Evolutionary conservation across 2,329 filamentous ascomycete species (phyloP).

Genomic region (Boeremia lycopersici): DNA sequence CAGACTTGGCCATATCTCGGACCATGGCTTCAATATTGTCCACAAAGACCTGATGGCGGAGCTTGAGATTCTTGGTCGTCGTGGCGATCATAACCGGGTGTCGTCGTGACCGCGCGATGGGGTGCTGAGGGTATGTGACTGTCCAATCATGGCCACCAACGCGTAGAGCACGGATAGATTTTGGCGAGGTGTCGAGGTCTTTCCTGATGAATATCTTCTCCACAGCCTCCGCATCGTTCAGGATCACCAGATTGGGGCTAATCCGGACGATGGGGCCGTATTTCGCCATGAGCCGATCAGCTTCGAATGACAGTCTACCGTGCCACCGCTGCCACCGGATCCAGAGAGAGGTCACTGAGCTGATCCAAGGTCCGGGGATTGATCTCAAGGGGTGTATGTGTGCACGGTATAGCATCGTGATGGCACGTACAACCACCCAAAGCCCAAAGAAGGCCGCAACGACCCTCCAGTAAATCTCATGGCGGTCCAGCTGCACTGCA

Average conservation of each 20-base stretch:
- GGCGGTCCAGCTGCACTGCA: too few relatives aligned
- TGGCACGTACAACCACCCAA: too few relatives aligned
- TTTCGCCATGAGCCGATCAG: slow-evolving; percentile 25
- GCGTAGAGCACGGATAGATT: slow-evolving; percentile 24
- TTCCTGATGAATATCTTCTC: slow-evolving; percentile 25
- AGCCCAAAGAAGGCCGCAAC: too few relatives aligned
- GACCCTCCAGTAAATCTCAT: too few relatives aligned
- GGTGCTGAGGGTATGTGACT: slow-evolving; percentile 29
- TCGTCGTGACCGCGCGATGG: slow-evolving; percentile 20
- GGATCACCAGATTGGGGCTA: slow-evolving; percentile 24
- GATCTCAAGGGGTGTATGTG: slow-evolving; percentile 19
- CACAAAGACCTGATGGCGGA: slow-evolving; percentile 20
- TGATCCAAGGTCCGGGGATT: slow-evolving; percentile 27
- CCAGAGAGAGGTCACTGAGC: slow-evolving; percentile 23
- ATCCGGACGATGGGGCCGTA: slow-evolving; percentile 29
- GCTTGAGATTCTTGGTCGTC: slow-evolving; percentile 26
- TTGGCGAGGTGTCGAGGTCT: slow-evolving; percentile 28
- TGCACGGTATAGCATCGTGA: background rate
- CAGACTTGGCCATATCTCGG: slow-evolving; percentile 15
- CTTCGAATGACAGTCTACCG: slow-evolving; percentile 24
- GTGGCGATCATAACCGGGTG: slow-evolving; percentile 31
- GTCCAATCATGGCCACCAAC: slow-evolving; percentile 31
- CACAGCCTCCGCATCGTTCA: slow-evolving; percentile 25
- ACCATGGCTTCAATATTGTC: slow-evolving; percentile 27
- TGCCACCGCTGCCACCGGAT: slow-evolving; percentile 30